phyloP scores from a whole-genome alignment of 179 eudicot genomes.

The Drosera spatulata region DNA sequence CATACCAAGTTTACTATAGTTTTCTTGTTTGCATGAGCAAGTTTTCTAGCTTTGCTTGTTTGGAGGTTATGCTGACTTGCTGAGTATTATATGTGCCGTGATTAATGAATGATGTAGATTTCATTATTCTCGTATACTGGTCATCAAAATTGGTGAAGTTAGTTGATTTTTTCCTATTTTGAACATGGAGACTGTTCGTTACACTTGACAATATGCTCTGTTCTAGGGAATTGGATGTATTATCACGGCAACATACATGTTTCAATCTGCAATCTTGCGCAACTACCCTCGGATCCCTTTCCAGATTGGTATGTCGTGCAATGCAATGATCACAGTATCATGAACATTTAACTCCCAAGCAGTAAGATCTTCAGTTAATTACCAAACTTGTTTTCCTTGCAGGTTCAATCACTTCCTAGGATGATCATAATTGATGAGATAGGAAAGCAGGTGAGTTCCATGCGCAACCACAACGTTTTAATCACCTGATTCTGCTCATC shows the following conservation, averaged over 20 bases:
- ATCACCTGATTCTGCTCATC: too few species aligned
- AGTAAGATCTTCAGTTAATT: background rate
- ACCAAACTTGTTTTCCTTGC: slow-evolving; percentile 16
- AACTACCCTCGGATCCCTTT: slow-evolving; percentile 95
- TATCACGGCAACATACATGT: slow-evolving; percentile 87
- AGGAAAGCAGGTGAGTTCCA: slow-evolving; percentile 82
- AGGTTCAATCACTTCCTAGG: slow-evolving; percentile 99
- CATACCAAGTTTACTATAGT: too few species aligned
- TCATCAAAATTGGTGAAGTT: too few species aligned
- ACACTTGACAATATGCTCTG: slow-evolving; percentile 3
- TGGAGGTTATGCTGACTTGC: too few species aligned
- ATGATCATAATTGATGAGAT: slow-evolving; percentile 97
- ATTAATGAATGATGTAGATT: too few species aligned
- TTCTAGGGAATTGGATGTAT: slow-evolving; percentile 78
- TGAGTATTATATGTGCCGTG: too few species aligned
- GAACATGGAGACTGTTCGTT: too few species aligned
- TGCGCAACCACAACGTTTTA: too few species aligned
- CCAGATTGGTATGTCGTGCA: slow-evolving; percentile 60
- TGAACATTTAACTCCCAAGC: background rate
- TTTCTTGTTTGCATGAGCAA: too few species aligned
- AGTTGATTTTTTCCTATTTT: too few species aligned
- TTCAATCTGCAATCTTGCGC: slow-evolving; percentile 86
- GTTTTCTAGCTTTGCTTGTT: too few species aligned
- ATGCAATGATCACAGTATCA: background rate
- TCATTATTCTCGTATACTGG: too few species aligned